Evolutionary conservation across 495 filamentous ascomycete species (phyloP).

Genomic region (Penicillium cosmopolitanum): DNA sequence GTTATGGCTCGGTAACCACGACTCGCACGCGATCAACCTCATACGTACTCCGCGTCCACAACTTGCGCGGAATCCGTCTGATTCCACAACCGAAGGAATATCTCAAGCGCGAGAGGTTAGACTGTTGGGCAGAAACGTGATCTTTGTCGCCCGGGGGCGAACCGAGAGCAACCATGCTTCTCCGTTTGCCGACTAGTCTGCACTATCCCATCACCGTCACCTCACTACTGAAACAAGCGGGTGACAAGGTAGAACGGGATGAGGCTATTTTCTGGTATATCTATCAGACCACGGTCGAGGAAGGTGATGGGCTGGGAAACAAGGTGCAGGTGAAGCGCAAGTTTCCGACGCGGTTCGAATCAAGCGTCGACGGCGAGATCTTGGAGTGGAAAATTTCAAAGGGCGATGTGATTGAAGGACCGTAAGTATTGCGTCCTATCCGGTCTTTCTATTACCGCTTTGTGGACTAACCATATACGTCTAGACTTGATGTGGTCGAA

Average conservation of each 20-base stretch:
- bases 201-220: constrained; percentile 96
- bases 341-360: constrained; percentile 77
- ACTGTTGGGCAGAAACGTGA: constrained; percentile 12
- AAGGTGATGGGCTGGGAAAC: constrained; percentile 71
- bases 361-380: constrained; percentile 77
- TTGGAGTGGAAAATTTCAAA: constrained; percentile 73
- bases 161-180: constrained; percentile 48
- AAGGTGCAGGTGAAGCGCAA: constrained; percentile 68
- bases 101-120: background rate
- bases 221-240: constrained; percentile 74
- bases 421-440: constrained; percentile 31
- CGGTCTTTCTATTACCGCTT: background rate
- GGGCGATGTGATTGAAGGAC: constrained; percentile 66
- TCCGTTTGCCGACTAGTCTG: constrained; percentile 59
- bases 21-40: constrained; percentile 32
- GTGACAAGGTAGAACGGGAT: constrained; percentile 73
- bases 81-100: background rate
- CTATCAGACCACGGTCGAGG: constrained; percentile 75
- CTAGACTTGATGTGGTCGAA: constrained; percentile 63
- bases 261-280: constrained; percentile 81
- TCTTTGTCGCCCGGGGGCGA: constrained; percentile 24
- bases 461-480: background rate
- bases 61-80: background rate
- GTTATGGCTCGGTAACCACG: constrained; percentile 42
- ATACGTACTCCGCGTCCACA: constrained; percentile 15